Percentiles rank a stretch among this genome's conserved stretches.
Conservation (phyloP, 1,284 basidiomycete species). For the Vanrija sp. region DNA sequence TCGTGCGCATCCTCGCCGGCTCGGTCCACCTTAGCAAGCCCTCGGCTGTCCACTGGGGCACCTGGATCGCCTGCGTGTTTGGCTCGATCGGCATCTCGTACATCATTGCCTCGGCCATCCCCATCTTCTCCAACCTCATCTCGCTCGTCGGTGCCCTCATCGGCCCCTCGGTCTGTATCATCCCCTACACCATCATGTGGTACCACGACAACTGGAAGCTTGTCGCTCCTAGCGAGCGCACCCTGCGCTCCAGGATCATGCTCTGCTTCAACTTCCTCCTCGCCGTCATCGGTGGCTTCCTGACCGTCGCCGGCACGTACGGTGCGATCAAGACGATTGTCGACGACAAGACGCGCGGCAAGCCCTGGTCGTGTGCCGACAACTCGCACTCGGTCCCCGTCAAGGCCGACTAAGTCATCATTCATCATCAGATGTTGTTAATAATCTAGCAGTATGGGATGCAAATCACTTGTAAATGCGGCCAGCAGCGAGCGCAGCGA, state of each 20-base stretch:
- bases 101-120: slow-evolving; percentile 33
- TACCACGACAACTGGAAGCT: slow-evolving; percentile 25
- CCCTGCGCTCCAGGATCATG: slow-evolving; percentile 8
- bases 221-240: slow-evolving; percentile 2
- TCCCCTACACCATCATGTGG: slow-evolving; percentile 31
- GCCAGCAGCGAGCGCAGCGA: too few species aligned
- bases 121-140: slow-evolving; percentile 31
- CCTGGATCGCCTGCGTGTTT: slow-evolving; percentile 27
- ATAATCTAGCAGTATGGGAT: too few species aligned
- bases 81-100: slow-evolving; percentile 26
- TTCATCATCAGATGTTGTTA: too few species aligned
- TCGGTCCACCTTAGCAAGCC: slow-evolving; percentile 27
- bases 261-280: slow-evolving; percentile 16
- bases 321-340: slow-evolving; percentile 33
- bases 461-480: too few species aligned
- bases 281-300: slow-evolving; percentile 24
- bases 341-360: slow-evolving; percentile 17
- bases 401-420: too few species aligned
- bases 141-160: slow-evolving; percentile 37
- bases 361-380: slow-evolving; percentile 37
- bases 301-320: slow-evolving; percentile 34
- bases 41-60: slow-evolving; percentile 29
- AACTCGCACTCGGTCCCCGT: slow-evolving; percentile 24
- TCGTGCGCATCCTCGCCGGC: slow-evolving; percentile 31
- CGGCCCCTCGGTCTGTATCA: slow-evolving; percentile 29